These are phyloP conservation scores for Backusella psychrophila DNA, from an alignment of 192 early-diverging fungal species.

Conservation along the genomic window DNA sequence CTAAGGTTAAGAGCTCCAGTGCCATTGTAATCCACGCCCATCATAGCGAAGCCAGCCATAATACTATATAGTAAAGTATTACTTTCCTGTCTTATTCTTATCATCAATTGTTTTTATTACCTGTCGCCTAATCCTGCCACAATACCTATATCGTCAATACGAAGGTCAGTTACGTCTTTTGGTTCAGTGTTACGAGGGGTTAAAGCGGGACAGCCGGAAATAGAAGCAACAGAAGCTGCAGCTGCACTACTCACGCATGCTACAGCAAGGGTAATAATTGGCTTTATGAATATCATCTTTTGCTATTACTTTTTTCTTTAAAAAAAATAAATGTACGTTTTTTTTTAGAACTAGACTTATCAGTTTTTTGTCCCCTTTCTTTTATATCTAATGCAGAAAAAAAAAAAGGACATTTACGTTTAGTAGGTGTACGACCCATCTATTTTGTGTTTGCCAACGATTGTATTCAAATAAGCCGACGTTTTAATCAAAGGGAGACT, in stretches of 20 bases:
- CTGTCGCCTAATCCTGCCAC: slow-evolving; percentile 53
- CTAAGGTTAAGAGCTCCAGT: slow-evolving; percentile 29
- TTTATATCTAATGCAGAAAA: neutral
- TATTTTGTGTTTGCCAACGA: neutral
- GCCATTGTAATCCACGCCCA: slow-evolving; percentile 30
- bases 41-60: slow-evolving; percentile 51
- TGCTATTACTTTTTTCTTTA: neutral
- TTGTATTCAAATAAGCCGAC: neutral
- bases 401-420: neutral
- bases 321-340: neutral
- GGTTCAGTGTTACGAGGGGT: slow-evolving; percentile 31
- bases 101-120: neutral
- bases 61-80: slow-evolving; percentile 26
- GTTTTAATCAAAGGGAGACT: neutral
- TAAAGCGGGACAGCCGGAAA: slow-evolving; percentile 41
- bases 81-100: neutral
- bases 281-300: neutral
- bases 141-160: slow-evolving; percentile 56
- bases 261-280: neutral
- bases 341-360: neutral
- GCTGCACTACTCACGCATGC: neutral
- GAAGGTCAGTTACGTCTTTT: slow-evolving; percentile 46
- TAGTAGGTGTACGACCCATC: neutral
- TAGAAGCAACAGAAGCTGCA: neutral
- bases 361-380: neutral